Conservation (phyloP, 2,329 filamentous ascomycete genomes). For the Aspergillus felis region DNA sequence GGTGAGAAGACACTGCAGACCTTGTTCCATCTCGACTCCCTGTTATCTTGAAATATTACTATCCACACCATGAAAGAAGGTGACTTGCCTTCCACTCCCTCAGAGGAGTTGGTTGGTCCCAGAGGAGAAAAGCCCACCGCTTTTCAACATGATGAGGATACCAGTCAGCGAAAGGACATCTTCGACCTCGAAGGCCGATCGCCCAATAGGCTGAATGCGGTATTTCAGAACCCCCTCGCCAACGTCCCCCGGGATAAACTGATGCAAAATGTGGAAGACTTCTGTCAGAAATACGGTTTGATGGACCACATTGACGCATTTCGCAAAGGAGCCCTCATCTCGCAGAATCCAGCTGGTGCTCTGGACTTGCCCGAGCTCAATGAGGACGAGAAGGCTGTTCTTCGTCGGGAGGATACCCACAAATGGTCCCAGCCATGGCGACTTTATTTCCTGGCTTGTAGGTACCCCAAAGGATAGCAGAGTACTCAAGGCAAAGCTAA, state of each 20-base stretch:
- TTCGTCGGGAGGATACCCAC: slow-evolving; percentile 46
- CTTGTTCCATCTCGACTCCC: background rate
- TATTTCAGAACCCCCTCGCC: slow-evolving; percentile 53
- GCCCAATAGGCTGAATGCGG: slow-evolving; percentile 27
- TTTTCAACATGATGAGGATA: background rate
- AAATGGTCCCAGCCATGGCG: slow-evolving; percentile 49
- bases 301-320: slow-evolving; percentile 48
- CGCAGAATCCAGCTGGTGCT: slow-evolving; percentile 48
- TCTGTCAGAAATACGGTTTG: slow-evolving; percentile 49
- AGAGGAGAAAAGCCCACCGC: slow-evolving; percentile 8
- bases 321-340: slow-evolving; percentile 50
- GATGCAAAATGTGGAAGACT: slow-evolving; percentile 52
- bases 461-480: slow-evolving; percentile 4
- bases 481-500: background rate
- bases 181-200: slow-evolving; percentile 23
- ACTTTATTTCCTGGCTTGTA: slow-evolving; percentile 46
- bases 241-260: slow-evolving; percentile 52
- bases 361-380: slow-evolving; percentile 47
- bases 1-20: background rate
- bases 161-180: slow-evolving; percentile 3
- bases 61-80: background rate
- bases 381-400: slow-evolving; percentile 40
- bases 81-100: background rate
- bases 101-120: background rate
- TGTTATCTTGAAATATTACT: background rate